phyloP scores from a whole-genome alignment of 1,284 basidiomycete species.

The Schizophyllum commune region DNA sequence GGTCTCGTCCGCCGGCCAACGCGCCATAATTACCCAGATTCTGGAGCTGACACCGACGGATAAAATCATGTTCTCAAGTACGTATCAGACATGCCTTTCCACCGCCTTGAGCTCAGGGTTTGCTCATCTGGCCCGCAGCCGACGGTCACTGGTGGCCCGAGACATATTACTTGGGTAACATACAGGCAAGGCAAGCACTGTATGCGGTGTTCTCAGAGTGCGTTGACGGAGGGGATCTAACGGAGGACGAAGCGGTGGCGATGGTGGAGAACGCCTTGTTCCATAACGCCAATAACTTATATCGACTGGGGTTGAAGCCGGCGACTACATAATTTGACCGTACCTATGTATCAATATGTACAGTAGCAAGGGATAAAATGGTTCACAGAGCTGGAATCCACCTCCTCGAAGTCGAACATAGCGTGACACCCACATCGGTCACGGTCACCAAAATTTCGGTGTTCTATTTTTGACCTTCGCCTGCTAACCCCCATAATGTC shows the following conservation, averaged over 20 bases:
- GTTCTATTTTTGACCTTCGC: background rate
- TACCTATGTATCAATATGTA: too few species aligned
- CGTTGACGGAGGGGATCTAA: conserved; percentile 36
- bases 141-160: conserved; percentile 79
- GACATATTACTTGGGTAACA: conserved; percentile 56
- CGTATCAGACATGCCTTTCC: conserved; percentile 15
- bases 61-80: conserved; percentile 75
- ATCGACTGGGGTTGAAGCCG: conserved; percentile 40
- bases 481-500: background rate
- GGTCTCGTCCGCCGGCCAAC: conserved; percentile 56
- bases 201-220: conserved; percentile 45
- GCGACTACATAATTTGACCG: too few species aligned
- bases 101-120: background rate
- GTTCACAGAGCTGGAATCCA: too few species aligned
- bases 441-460: background rate
- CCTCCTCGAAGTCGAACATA: background rate
- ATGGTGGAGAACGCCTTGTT: conserved; percentile 49
- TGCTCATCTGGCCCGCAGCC: conserved; percentile 27
- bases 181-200: conserved; percentile 56
- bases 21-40: conserved; percentile 47
- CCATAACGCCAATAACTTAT: conserved; percentile 50
- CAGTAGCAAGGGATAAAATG: too few species aligned
- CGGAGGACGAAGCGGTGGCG: conserved; percentile 37
- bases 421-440: background rate
- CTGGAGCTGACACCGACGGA: conserved; percentile 66